Evolutionary conservation across 495 filamentous ascomycete species (phyloP), one percentile per base, ranked within the genome.

Genomic region (Aspergillus carlsbadensis): DNA sequence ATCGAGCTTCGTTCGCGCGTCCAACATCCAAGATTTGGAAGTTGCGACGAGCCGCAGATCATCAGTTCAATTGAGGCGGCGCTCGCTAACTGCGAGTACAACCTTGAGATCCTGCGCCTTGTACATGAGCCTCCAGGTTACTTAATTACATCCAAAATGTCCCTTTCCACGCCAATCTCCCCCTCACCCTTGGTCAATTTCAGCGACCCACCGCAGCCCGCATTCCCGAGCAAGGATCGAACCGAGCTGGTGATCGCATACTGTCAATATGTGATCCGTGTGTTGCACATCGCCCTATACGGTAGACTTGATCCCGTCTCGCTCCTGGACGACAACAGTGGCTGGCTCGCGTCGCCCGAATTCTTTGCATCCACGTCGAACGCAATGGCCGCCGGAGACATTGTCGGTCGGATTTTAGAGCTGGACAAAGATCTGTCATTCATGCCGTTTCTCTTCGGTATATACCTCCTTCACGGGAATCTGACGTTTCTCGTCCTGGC

Each of bases 1-100:
- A 89, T 92, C 54, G 89, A 93, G 60, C 75, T 93, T 40, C 85
- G 89, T 62, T 88, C 90, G 64, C 84, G 86, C 15, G 79, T 83
- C 52, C 88, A 89, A 66, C 87, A 90, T 62, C 89, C 89, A 4
- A 80, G 86, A 37, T 86, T 91, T 63, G 87, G 87, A 21, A 69
- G 35, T 2, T 47, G 52, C 21, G 45, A 52, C 13, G 47, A 39
- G 6, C 5, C 49, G 10, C 33, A 7, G 13, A 34, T 33, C 5
- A 7, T 33, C n/a, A 1, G 15, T 21, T n/a, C 22, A 1, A 45
- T 45, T 10, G 36, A 54, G 17, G 18, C n/a, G 6, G 2, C 8
- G 6, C 52, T 54, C 0, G 40, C 22, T 6, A 40, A 44, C 6
- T 54, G 52, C 14, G 26, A 54, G 11, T 45, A 54, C 10, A 54